A percentile compares a stretch with the other conserved stretches of the same genome.
Evolutionary conservation across 768 basidiomycete genomes (phyloP).

Genomic region (Coprinopsis marcescibilis): DNA sequence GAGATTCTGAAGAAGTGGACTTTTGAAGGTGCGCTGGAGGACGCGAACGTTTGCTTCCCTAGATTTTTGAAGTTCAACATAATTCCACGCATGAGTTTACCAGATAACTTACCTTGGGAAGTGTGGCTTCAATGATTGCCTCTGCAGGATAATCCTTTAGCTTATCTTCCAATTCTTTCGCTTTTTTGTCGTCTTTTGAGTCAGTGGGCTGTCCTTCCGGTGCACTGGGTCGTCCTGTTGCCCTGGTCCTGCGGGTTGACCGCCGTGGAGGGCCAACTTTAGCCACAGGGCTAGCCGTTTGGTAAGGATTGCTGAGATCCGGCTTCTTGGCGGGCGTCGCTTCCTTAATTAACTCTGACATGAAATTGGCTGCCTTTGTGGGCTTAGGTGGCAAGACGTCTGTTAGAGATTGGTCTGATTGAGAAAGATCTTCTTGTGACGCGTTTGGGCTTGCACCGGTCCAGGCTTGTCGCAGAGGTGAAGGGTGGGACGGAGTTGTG

Average conservation of each 20-base stretch:
- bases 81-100: no score
- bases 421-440: conserved; percentile 19
- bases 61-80: conserved; percentile 13
- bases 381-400: conserved; percentile 13
- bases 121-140: conserved; percentile 70
- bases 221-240: conserved; percentile 33
- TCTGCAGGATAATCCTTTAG: conserved; percentile 44
- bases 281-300: conserved; percentile 61
- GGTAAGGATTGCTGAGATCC: conserved; percentile 75
- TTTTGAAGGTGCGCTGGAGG: conserved; percentile 57
- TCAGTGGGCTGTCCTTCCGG: conserved; percentile 17
- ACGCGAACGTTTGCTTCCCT: conserved; percentile 77
- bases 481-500: conserved; percentile 61
- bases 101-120: conserved; percentile 70
- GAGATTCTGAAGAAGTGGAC: conserved; percentile 10
- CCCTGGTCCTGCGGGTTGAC: conserved; percentile 37
- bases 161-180: conserved; percentile 23
- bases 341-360: conserved; percentile 8
- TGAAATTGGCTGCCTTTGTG: conserved; percentile 4
- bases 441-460: conserved; percentile 35
- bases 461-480: conserved; percentile 75
- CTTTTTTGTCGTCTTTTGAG: conserved; percentile 20
- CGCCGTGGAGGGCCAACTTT: conserved; percentile 37
- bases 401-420: neutral
- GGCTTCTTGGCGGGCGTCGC: conserved; percentile 18